Evolutionary conservation across 768 basidiomycete genomes (phyloP).

Genomic region (Psilocybe cubensis): DNA sequence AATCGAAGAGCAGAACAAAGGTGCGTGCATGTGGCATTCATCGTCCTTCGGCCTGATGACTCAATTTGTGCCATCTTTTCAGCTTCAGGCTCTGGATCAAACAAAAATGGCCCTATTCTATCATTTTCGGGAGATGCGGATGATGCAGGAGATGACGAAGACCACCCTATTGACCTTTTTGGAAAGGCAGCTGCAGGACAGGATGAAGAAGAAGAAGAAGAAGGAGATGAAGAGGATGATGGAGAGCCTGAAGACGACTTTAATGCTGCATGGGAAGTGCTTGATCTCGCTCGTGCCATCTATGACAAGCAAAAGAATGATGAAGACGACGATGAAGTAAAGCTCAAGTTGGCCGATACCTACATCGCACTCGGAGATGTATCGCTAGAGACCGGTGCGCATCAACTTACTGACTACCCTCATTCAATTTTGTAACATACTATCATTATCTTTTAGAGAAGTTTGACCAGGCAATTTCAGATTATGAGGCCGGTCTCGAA

Average conservation of each 20-base stretch:
- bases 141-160: conserved; percentile 52
- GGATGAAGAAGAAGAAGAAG: conserved; percentile 53
- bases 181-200: conserved; percentile 54
- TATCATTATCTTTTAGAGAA: conserved; percentile 67
- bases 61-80: conserved; percentile 10
- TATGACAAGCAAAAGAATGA: conserved; percentile 67
- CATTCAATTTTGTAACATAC: neutral
- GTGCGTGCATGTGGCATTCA: conserved; percentile 19
- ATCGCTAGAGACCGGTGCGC: conserved; percentile 91
- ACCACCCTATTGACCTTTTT: conserved; percentile 66
- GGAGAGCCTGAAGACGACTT: conserved; percentile 95
- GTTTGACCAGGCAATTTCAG: conserved; percentile 91
- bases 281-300: conserved; percentile 92
- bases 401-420: neutral
- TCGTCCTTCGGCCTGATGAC: neutral
- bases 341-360: conserved; percentile 88
- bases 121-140: conserved; percentile 85
- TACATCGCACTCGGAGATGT: conserved; percentile 93
- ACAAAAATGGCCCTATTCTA: conserved; percentile 60
- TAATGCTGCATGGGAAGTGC: conserved; percentile 95
- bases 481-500: conserved; percentile 78
- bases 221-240: conserved; percentile 65
- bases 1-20: conserved; percentile 43
- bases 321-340: conserved; percentile 60
- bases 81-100: conserved; percentile 36